Evolutionary conservation across 495 filamentous ascomycete species (phyloP).

Genomic region (Neurospora sp.): DNA sequence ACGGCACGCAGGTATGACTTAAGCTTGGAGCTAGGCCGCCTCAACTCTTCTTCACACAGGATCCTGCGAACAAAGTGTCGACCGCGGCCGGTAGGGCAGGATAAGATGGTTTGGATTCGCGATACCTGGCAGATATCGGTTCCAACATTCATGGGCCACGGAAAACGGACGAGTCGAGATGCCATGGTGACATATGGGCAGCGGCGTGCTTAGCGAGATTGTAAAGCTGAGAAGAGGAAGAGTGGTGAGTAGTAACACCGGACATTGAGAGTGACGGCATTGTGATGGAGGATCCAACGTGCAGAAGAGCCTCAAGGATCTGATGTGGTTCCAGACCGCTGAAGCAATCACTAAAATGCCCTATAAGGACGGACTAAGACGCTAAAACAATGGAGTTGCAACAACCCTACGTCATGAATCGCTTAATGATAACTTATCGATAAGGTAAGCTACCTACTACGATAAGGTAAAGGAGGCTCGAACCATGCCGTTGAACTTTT

Average conservation of each 20-base stretch:
- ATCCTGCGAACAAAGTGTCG: conserved; percentile 31
- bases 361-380: not conserved
- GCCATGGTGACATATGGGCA: not conserved
- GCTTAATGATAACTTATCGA: not conserved
- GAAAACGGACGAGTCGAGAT: conserved; percentile 26
- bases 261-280: not conserved
- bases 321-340: not conserved
- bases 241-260: not conserved
- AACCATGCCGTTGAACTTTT: not conserved
- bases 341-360: not conserved
- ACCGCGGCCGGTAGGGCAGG: conserved; percentile 4
- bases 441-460: not conserved
- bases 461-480: not conserved
- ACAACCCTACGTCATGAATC: not conserved
- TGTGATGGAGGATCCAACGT: not conserved
- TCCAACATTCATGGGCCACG: conserved; percentile 39
- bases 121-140: conserved; percentile 46
- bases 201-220: not conserved
- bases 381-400: not conserved
- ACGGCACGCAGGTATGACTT: not conserved
- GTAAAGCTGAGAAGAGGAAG: not conserved
- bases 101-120: conserved; percentile 32
- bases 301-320: not conserved
- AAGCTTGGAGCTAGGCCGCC: not conserved
- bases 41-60: conserved; percentile 29